Base-by-base conservation (phyloP, 257 asterid genomes). In the Cordia subcordata region DNA sequence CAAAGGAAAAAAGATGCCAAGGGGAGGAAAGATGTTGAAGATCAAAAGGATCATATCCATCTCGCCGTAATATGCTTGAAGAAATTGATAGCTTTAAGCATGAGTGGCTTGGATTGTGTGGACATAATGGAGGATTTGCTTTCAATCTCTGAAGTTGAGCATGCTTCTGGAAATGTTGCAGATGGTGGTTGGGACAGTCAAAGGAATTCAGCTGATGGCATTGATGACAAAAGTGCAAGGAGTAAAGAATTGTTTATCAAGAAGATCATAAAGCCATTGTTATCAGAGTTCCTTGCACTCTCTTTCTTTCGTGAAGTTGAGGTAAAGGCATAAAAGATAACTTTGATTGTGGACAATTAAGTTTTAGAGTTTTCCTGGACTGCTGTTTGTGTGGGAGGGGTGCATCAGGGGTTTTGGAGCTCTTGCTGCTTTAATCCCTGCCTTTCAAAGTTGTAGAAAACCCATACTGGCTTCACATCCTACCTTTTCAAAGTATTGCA, bases 301-400 rank as follows among this genome's bases (percentile, higher is more conserved):
- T 80, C 94, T 71, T 80, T 82, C 72, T 82, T 66, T 70, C 77
- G 80, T 10, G 96, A 85, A 77, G 88, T 82, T 71, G 94, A 88
- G 96, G 96, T 85, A 81, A 68, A 61, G 44, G 27, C 20, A 16
- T 62, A 14, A 35, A 5, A 27, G 3, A 27, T 27, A 27, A 27
- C 6, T 27, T 27, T 27, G 6, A 1, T 27, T 27, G 35, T 6
- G 35, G 35, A 27, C 35, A 27, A 27, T 27, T 6, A 27, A 27
- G 35, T 27, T 27, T 27, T 27, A n/a, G 35, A 27, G 35, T 3
- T 27, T 27, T 27, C 6, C 35, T 1, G 35, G 35, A 6, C 35
- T 27, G 35, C 4, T 27, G 35, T 27, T 1, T 27, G 35, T 27
- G 35, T 3, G 35, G 35, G 6, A 27, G 35, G 35, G 35, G 35